These are phyloP conservation scores for Ogataea nakhonphanomensis DNA, from an alignment of 805 yeast genomes.

Conservation along the genomic window DNA sequence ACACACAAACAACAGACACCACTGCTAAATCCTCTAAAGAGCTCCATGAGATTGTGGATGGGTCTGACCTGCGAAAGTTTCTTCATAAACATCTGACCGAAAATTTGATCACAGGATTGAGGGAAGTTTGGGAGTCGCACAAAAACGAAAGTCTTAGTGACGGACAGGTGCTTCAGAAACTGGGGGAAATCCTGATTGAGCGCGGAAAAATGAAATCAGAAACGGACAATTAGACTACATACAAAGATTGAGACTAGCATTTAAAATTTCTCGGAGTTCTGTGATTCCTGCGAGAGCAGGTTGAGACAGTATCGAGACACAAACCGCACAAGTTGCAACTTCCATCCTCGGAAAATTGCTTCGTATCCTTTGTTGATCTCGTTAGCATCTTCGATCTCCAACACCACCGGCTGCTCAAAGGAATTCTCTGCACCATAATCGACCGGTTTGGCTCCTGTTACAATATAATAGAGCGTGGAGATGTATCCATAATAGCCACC, in stretches of 20 bases:
- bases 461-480: slow-evolving; percentile 48
- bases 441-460: slow-evolving; percentile 35
- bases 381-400: slow-evolving; percentile 33
- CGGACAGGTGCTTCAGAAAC: slow-evolving; percentile 18
- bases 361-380: slow-evolving; percentile 45
- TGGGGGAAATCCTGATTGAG: slow-evolving; percentile 21
- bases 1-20: slow-evolving; percentile 6
- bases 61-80: slow-evolving; percentile 48
- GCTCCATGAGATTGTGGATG: slow-evolving; percentile 46
- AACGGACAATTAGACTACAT: slow-evolving; percentile 5
- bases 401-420: slow-evolving; percentile 19
- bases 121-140: slow-evolving; percentile 26
- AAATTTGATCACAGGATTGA: slow-evolving; percentile 43
- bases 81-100: slow-evolving; percentile 45
- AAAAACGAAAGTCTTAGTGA: slow-evolving; percentile 18
- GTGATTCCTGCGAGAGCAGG: slow-evolving; percentile 49
- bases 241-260: not conserved
- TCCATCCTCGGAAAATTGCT: slow-evolving; percentile 84
- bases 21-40: slow-evolving; percentile 19
- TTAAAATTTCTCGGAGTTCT: slow-evolving; percentile 27
- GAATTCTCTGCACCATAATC: slow-evolving; percentile 22
- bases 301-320: slow-evolving; percentile 81
- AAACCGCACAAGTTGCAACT: slow-evolving; percentile 74
- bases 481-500: slow-evolving; percentile 53
- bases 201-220: slow-evolving; percentile 13